Evolutionary conservation across 805 yeast genomes (phyloP).

Genomic region (Schwanniomyces vanrijiae): DNA sequence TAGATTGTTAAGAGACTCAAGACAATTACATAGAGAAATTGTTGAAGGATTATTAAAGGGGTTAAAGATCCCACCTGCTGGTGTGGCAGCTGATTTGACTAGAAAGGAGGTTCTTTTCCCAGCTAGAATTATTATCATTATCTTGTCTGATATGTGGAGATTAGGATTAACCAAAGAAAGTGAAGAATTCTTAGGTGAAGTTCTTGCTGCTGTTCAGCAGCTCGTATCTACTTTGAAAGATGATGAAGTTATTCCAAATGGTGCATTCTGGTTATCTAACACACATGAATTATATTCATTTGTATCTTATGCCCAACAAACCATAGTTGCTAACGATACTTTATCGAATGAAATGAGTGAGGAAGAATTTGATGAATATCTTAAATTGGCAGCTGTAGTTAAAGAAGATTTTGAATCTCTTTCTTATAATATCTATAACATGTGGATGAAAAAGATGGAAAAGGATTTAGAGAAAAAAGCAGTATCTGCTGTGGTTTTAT

Average conservation of each 20-base stretch:
- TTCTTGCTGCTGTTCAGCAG: conserved; percentile 80
- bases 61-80: conserved; percentile 80
- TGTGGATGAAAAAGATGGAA: conserved; percentile 96
- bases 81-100: conserved; percentile 78
- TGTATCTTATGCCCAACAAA: conserved; percentile 89
- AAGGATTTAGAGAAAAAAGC: conserved; percentile 88
- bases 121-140: conserved; percentile 88
- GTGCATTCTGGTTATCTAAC: conserved; percentile 97
- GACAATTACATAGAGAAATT: conserved; percentile 74
- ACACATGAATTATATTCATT: conserved; percentile 94
- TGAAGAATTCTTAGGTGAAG: conserved; percentile 88
- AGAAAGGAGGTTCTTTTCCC: conserved; percentile 94
- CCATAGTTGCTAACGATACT: conserved; percentile 82
- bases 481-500: conserved; percentile 90
- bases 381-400: conserved; percentile 84
- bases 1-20: conserved; percentile 68
- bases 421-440: conserved; percentile 89
- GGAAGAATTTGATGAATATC: conserved; percentile 85
- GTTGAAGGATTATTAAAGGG: conserved; percentile 84
- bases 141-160: conserved; percentile 97
- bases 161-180: conserved; percentile 89
- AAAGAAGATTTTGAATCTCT: conserved; percentile 92
- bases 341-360: conserved; percentile 83
- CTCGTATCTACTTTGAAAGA: conserved; percentile 79
- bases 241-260: conserved; percentile 84